Base-by-base conservation (phyloP, 805 yeast genomes). In the Metschnikowia cerradonensis region DNA sequence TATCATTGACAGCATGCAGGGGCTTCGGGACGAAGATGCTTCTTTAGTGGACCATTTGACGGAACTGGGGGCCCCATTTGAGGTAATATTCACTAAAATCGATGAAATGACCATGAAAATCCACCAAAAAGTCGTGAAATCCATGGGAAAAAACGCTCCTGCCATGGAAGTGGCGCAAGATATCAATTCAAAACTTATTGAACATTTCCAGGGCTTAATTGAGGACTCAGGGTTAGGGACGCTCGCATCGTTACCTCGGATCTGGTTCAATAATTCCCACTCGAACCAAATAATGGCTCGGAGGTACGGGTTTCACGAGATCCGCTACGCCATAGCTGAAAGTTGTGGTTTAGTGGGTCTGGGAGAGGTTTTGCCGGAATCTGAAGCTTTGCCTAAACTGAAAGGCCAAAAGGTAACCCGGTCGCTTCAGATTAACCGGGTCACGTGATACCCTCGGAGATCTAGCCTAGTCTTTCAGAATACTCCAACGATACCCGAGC, bases 61-160 rank as follows among this genome's bases (percentile, higher is more conserved):
- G 1, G 68, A 68, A 1, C 60, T 69, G 45, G 96, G 92, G 0
- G 72, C 83, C 3, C 82, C 87, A 0, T 88, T 84, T 66, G 92
- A 88, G 52, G 67, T 90, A 5, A 79, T 90, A 0, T 79, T 89
- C 64, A 90, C 95, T 23, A 90, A 90, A 60, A 78, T 84, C 43
- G 97, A 90, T 63, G 75, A 75, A 53, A 60, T 85, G 4, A 61
- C 65, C 14, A 47, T 60, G 10, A 66, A 63, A 33, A 43, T 54
- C 32, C 61, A 65, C 48, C 66, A 67, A 26, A 55, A 52, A 38
- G 38, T 54, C 13, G 50, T 49, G 22, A 41, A 47, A 40, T 6
- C 33, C 1, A 37, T 38, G 6, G 34, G 19, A 33, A 48, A 53
- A 32, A 42, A 52, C 5, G n/a, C 45, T 4, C 20, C 40, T 3